Base-by-base conservation (phyloP, 306 rosid species). In the Parietaria judaica region DNA sequence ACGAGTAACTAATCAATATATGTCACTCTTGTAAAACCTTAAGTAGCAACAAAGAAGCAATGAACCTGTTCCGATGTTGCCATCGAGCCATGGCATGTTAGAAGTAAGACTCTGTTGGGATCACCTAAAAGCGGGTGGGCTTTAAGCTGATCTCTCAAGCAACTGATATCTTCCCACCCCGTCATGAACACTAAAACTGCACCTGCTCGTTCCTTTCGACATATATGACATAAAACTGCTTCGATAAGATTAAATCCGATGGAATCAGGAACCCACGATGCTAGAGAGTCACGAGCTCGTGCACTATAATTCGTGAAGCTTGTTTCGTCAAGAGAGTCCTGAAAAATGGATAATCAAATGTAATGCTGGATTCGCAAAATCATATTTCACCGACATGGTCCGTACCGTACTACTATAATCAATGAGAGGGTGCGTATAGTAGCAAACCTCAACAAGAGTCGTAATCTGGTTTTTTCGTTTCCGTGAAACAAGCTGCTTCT, bases 41-140 rank as follows among this genome's bases (percentile, higher is more conserved):
- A 41, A 41, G 11, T 36, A 23, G 57, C 57, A 53, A 17, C 11
- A 53, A 53, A 17, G 36, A 69, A 36, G 17, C 15, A 64, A 75
- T 71, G 70, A 64, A 88, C 96, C 95, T 89, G 97, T 78, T 91
- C 97, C 50, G 90, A 74, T 15, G 97, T 85, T 66, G 96, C 96
- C 97, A 91, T 91, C 61, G 97, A 91, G 74, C 96, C 97, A 68
- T 91, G 97, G 74, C 97, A 91, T 6, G 96, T 83, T 74, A 83
- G 74, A 74, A 91, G 96, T 73, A 87, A 75, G 74, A 91, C 72
- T 81, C 97, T 81, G 69, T 91, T 91, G 37, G 97, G 97, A 80
- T 91, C 97, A 62, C 97, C 97, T 65, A 91, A 71, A 64, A 91
- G 87, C 48, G 97, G 97, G 80, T 91, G 97, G 1, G 95, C 95